Evolutionary conservation across 805 yeast genomes (phyloP).

Genomic region (Naumovozyma baii): DNA sequence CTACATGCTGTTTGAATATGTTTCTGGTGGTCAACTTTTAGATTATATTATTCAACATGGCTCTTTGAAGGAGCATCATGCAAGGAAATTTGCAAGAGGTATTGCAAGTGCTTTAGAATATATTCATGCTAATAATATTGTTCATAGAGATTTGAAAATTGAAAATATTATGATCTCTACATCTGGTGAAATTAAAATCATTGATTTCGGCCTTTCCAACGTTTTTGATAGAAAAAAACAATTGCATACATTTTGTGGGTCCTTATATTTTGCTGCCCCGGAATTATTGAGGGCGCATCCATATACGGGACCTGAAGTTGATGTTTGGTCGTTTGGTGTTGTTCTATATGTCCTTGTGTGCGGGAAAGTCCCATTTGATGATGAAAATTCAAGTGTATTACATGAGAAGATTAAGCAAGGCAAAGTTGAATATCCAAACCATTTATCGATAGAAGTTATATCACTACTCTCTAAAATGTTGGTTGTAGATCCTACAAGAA

Average conservation of each 20-base stretch:
- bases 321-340: constrained; percentile 97
- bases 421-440: constrained; percentile 79
- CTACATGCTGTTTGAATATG: constrained; percentile 93
- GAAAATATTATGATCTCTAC: constrained; percentile 93
- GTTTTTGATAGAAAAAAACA: constrained; percentile 61
- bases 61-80: constrained; percentile 83
- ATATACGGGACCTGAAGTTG: constrained; percentile 93
- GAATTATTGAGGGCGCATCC: constrained; percentile 88
- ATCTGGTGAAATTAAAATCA: constrained; percentile 87
- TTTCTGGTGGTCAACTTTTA: constrained; percentile 93
- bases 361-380: constrained; percentile 97
- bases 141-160: constrained; percentile 92
- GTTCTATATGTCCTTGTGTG: constrained; percentile 90
- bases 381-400: constrained; percentile 79
- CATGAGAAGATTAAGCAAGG: constrained; percentile 94
- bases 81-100: constrained; percentile 89
- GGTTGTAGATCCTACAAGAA: constrained; percentile 74
- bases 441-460: constrained; percentile 69
- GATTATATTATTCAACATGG: constrained; percentile 97
- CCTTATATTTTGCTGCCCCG: constrained; percentile 96
- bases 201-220: constrained; percentile 93
- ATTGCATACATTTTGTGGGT: constrained; percentile 92
- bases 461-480: constrained; percentile 79
- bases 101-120: constrained; percentile 90
- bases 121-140: constrained; percentile 88